Conservation (phyloP, 1,139 yeast genomes). For the Suhomyces bokatorum region DNA sequence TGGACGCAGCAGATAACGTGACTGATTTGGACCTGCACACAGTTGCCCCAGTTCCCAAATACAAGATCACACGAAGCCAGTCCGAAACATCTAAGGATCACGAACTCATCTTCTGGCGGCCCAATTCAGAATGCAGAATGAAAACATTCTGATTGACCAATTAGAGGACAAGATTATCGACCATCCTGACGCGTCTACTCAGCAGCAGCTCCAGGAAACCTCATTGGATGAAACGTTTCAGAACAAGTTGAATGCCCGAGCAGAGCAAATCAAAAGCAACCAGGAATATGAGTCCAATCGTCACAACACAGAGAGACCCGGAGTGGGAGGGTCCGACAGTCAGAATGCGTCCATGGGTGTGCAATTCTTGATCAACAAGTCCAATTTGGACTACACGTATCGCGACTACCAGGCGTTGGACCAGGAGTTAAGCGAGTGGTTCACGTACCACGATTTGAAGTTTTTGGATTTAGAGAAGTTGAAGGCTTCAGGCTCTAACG, state of each 20-base stretch:
- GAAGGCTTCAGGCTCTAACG: not conserved
- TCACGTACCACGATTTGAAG: constrained; percentile 49
- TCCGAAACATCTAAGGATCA: not conserved
- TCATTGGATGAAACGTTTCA: constrained; percentile 48
- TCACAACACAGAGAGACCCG: constrained; percentile 3
- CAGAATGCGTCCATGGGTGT: constrained; percentile 12
- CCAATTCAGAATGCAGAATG: constrained; percentile 31
- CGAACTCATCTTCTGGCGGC: not conserved
- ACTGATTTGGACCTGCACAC: constrained; percentile 1
- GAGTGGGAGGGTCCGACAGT: not conserved
- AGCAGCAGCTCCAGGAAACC: constrained; percentile 30
- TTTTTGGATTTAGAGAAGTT: constrained; percentile 12
- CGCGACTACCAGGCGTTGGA: constrained; percentile 41
- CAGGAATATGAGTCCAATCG: constrained; percentile 10
- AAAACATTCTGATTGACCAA: constrained; percentile 43
- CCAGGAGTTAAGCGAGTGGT: constrained; percentile 66
- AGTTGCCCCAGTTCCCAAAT: not conserved
- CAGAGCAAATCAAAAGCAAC: constrained; percentile 37
- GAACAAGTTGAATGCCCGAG: constrained; percentile 45
- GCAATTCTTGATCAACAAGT: constrained; percentile 37
- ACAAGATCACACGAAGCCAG: constrained; percentile 3
- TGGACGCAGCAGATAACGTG: not conserved
- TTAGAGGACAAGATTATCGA: constrained; percentile 50
- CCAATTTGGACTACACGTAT: constrained; percentile 48
- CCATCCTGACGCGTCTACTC: constrained; percentile 45